Percentiles rank a stretch among this genome's conserved stretches.
Evolutionary conservation across 768 basidiomycete species (phyloP).

Genomic region (Brasilioporus rufonigricans): DNA sequence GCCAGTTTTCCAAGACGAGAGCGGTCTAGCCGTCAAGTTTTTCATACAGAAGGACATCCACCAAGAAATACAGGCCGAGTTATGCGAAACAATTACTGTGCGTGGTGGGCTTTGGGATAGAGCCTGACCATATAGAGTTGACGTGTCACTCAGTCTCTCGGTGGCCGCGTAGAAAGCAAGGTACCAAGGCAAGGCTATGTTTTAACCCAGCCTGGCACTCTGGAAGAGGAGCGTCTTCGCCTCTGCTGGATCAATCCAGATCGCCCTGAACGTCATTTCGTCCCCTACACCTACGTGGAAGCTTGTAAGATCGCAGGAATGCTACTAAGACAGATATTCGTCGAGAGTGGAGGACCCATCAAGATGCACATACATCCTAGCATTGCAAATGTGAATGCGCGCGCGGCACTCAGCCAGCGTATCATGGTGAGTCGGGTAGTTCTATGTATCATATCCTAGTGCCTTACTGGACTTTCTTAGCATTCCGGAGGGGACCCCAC

Average conservation of each 20-base stretch:
- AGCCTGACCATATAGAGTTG: slow-evolving; percentile 2
- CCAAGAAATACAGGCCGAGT: slow-evolving; percentile 63
- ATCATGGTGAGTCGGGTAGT: slow-evolving; percentile 53
- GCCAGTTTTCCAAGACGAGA: slow-evolving; percentile 72
- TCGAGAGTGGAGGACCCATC: slow-evolving; percentile 61
- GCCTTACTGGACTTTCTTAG: slow-evolving; percentile 36
- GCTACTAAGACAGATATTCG: slow-evolving; percentile 73
- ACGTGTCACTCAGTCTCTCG: slow-evolving; percentile 50
- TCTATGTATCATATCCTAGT: slow-evolving; percentile 1
- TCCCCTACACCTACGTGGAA: slow-evolving; percentile 79
- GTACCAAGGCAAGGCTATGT: slow-evolving; percentile 77
- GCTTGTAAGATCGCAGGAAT: slow-evolving; percentile 80
- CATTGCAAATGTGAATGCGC: slow-evolving; percentile 74
- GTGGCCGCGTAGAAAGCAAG: slow-evolving; percentile 75
- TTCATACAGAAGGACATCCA: slow-evolving; percentile 80
- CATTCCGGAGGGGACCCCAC: slow-evolving; percentile 80
- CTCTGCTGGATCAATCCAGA: slow-evolving; percentile 69
- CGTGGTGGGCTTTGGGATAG: slow-evolving; percentile 2
- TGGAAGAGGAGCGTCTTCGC: slow-evolving; percentile 73
- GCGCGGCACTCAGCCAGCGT: slow-evolving; percentile 61
- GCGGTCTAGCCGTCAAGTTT: slow-evolving; percentile 72
- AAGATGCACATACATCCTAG: slow-evolving; percentile 79
- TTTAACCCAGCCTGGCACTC: slow-evolving; percentile 62
- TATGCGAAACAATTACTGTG: slow-evolving; percentile 74
- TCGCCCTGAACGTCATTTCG: slow-evolving; percentile 73